A percentile compares a stretch with the other conserved stretches of the same genome.
These are phyloP conservation scores for Aspergillus floridensis DNA, from an alignment of 2,329 filamentous ascomycete genomes.

Conservation along the genomic window DNA sequence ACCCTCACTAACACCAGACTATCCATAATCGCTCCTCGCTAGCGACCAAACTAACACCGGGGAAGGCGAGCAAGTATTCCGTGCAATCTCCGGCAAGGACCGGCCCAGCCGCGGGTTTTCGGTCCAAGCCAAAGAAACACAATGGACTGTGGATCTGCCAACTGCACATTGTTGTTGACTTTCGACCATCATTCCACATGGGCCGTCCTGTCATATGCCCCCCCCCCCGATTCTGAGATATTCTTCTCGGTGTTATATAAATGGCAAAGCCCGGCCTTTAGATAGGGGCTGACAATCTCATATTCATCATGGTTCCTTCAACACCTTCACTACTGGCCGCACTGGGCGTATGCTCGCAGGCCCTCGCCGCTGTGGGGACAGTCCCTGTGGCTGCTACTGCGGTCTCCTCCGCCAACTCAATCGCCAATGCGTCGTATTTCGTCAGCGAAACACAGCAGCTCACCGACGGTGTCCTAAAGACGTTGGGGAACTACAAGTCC, in stretches of 20 bases:
- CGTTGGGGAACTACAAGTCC: slow-evolving; percentile 12
- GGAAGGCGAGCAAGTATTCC: not conserved
- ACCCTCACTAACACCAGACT: not conserved
- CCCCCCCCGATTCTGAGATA: not conserved
- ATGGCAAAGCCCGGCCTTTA: not conserved
- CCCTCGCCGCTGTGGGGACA: slow-evolving; percentile 11
- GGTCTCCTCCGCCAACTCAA: not conserved
- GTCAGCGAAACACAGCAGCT: slow-evolving; percentile 27
- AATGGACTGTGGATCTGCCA: not conserved
- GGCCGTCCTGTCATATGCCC: not conserved
- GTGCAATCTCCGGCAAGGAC: not conserved
- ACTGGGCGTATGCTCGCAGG: slow-evolving; percentile 13
- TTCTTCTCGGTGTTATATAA: not conserved
- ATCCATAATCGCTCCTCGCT: not conserved
- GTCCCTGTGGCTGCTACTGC: slow-evolving; percentile 12
- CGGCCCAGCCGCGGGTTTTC: too few relatives aligned
- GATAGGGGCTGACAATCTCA: not conserved
- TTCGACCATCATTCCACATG: not conserved
- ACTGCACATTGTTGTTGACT: not conserved
- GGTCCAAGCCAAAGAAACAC: too few relatives aligned
- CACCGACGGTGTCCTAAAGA: slow-evolving; percentile 21
- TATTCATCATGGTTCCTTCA: slow-evolving; percentile 4
- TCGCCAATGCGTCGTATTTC: slow-evolving; percentile 23
- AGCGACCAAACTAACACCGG: not conserved
- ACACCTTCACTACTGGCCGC: slow-evolving; percentile 15